Percentiles rank a stretch among this genome's conserved stretches.
Conservation (phyloP, 805 yeast genomes). For the Wickerhamomyces subpelliculosus region DNA sequence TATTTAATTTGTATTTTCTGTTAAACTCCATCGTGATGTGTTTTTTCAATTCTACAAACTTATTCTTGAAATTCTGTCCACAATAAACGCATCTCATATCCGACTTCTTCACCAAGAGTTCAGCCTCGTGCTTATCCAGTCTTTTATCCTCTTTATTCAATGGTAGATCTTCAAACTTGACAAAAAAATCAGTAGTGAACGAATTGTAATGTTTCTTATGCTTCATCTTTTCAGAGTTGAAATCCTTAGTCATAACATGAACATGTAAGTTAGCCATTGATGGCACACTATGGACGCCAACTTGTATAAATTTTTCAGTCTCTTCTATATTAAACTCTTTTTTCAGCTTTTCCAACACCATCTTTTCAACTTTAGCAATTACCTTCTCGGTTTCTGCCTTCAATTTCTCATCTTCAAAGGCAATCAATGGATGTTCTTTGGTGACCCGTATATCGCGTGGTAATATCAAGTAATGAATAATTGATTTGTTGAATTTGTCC, state of each 20-base stretch:
- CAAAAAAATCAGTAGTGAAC: conserved; percentile 60
- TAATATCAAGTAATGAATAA: conserved; percentile 51
- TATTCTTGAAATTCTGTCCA: conserved; percentile 31
- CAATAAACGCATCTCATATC: conserved; percentile 39
- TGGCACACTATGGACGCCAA: conserved; percentile 68
- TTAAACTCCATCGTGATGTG: conserved; percentile 34
- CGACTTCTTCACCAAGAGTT: conserved; percentile 20
- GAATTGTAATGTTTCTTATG: conserved; percentile 63
- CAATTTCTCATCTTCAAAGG: conserved; percentile 23
- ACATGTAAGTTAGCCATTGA: conserved; percentile 64
- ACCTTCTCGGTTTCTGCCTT: conserved; percentile 14
- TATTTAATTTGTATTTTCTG: not conserved
- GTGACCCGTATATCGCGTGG: conserved; percentile 43
- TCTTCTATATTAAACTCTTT: conserved; percentile 14
- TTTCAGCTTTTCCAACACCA: conserved; percentile 13
- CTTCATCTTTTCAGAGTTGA: conserved; percentile 47
- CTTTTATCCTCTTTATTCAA: conserved; percentile 33
- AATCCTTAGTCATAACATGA: conserved; percentile 66
- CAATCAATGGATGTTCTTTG: conserved; percentile 37
- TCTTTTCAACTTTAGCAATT: conserved; percentile 5
- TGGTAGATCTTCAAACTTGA: conserved; percentile 45
- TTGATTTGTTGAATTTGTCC: conserved; percentile 61
- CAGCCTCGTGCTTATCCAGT: conserved; percentile 36
- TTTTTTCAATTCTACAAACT: conserved; percentile 34
- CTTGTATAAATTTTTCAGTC: conserved; percentile 28